Evolutionary conservation across 176 grass and related monocot genomes (phyloP).

Genomic region (Triticum turgidum): DNA sequence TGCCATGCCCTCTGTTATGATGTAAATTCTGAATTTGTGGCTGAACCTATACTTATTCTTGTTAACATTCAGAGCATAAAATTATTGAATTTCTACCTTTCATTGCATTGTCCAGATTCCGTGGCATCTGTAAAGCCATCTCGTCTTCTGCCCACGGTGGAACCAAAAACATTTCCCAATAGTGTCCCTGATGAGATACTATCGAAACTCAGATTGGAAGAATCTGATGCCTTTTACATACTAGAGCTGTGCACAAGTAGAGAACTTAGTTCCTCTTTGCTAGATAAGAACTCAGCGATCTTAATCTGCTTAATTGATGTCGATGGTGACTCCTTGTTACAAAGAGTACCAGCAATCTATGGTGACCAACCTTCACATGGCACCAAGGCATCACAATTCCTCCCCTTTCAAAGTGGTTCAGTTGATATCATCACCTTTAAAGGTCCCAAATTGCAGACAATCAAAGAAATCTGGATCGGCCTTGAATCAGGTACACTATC

Average conservation of each 20-base stretch:
- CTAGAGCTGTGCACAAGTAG: conserved; percentile 72
- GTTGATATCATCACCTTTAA: conserved; percentile 67
- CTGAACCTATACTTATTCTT: neutral
- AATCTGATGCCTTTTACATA: conserved; percentile 66
- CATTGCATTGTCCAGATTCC: conserved; percentile 51
- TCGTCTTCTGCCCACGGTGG: conserved; percentile 54
- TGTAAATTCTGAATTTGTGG: neutral
- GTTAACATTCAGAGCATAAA: neutral
- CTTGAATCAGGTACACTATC: conserved; percentile 77
- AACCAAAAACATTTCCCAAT: conserved; percentile 43
- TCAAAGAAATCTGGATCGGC: conserved; percentile 85
- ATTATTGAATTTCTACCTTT: conserved; percentile 3
- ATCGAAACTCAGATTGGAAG: conserved; percentile 45
- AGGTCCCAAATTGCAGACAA: conserved; percentile 59
- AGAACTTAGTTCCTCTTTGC: conserved; percentile 73
- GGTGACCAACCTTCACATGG: conserved; percentile 25
- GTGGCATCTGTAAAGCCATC: conserved; percentile 62
- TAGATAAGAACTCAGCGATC: conserved; percentile 62
- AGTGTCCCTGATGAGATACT: conserved; percentile 51
- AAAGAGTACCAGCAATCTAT: conserved; percentile 63
- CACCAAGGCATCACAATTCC: conserved; percentile 14
- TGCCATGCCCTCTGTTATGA: neutral
- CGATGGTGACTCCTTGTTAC: conserved; percentile 59
- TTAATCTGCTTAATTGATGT: conserved; percentile 71
- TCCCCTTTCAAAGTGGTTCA: conserved; percentile 70